Conservation (phyloP, 176 grass and related monocot species). For the Otatea glauca region DNA sequence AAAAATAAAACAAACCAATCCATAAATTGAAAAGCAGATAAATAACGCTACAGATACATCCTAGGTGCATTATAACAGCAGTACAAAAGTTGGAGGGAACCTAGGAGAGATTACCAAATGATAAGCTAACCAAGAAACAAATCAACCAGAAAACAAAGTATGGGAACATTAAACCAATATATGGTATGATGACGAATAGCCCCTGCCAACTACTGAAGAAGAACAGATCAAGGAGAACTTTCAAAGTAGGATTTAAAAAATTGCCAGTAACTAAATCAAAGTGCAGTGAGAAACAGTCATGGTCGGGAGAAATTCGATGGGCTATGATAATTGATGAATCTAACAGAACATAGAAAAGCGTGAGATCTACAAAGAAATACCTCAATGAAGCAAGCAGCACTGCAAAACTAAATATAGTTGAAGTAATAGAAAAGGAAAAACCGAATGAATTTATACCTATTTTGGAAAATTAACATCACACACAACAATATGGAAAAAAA, state of each 20-base stretch:
- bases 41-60: slow-evolving; percentile 20
- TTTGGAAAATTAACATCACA: slow-evolving; percentile 16
- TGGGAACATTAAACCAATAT: slow-evolving; percentile 11
- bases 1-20: slow-evolving; percentile 20
- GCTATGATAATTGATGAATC: not conserved
- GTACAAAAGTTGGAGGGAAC: not conserved
- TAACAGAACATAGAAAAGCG: slow-evolving; percentile 19
- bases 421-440: not conserved
- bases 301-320: not conserved
- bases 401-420: slow-evolving; percentile 20
- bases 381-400: slow-evolving; percentile 13
- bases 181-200: not conserved
- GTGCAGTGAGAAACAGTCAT: not conserved
- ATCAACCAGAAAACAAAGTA: not conserved
- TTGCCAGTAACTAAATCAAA: slow-evolving; percentile 10
- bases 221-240: not conserved
- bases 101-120: slow-evolving; percentile 10
- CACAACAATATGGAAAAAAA: not conserved
- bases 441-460: not conserved
- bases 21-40: not conserved
- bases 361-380: not conserved
- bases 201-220: slow-evolving; percentile 17
- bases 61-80: not conserved
- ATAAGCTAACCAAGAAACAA: slow-evolving; percentile 25
- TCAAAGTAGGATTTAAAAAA: not conserved